Evolutionary conservation across 139 green algal species (phyloP), one percentile per base, ranked within the genome.

Genomic region (Haematococcus sp.): DNA sequence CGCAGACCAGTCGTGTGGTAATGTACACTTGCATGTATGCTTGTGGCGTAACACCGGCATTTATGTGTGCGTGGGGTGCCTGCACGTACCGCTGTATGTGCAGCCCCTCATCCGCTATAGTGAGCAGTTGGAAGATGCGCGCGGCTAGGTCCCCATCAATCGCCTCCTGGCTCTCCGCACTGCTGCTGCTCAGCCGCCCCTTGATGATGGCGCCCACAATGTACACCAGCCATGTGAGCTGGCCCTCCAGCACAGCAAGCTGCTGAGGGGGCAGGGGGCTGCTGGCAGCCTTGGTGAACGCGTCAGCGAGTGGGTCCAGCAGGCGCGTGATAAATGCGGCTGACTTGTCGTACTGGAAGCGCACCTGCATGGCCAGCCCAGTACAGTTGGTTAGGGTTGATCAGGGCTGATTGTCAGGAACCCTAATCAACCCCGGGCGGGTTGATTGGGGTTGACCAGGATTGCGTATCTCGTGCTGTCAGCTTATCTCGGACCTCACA

Each of bases 181-280:
- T 93, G 66, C 68, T 84, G 51, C 75, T 84, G 49, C 81, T 91
- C 28, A 97, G 84, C 7, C 95, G 81, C 1, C 95, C 95, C 25
- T 90, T 85, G 31, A 99, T 83, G 43, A 99, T 86, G 27, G 91
- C 88, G 15, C 89, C 90, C 4, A 98, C 85, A 74, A 99, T 98
- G 83, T 98, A 93, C 54, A 97, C 91, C 51, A 99, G 86, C 95
- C 95, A 99, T 7, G 95, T 97, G 4, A 99, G 86, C 88, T 97
- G 94, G 13, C 95, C 94, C 83, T 99, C 95, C 52, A 98, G 73
- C 72, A 98, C 75, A 25, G 80, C 76, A 51, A 96, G 76, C 73
- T 91, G 79, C 46, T 68, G 64, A 23, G 44, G 40, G 1, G 71
- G 28, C 22, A 80, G 16, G 0, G 67, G 31, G 13, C 44, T n/a